Evolutionary conservation across 169 alveolate species (phyloP).

Genomic region (Cryptosporidium baileyi): DNA sequence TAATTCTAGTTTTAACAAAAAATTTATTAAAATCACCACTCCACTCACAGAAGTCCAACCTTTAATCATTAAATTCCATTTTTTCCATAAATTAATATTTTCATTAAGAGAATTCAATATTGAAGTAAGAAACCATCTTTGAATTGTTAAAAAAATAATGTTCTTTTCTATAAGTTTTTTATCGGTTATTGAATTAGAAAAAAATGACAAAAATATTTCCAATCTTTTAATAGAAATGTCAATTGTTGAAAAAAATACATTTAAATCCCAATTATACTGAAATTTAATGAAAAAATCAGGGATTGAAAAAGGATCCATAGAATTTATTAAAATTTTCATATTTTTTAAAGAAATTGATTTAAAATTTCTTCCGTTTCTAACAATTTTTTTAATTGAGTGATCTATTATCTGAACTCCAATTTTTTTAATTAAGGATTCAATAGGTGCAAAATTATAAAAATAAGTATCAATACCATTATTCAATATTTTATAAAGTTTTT

Average conservation of each 20-base stretch:
- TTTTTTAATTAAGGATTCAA: too few species aligned
- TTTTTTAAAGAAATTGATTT: neutral
- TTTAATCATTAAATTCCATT: conserved; percentile 8
- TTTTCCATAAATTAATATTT: neutral
- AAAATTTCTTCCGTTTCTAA: neutral
- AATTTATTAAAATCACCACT: neutral
- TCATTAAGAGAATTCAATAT: neutral
- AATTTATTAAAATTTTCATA: neutral
- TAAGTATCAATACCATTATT: too few species aligned
- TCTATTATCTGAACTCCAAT: too few species aligned
- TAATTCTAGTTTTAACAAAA: neutral
- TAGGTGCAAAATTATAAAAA: too few species aligned
- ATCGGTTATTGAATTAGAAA: too few species aligned
- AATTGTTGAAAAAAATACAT: too few species aligned
- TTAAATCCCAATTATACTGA: neutral
- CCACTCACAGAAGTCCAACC: neutral
- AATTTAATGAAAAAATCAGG: neutral
- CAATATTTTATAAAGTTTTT: too few species aligned
- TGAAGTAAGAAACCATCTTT: neutral
- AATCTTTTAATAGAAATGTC: too few species aligned
- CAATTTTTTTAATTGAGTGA: too few species aligned
- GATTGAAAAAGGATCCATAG: neutral
- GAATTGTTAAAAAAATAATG: neutral
- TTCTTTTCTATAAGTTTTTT: too few species aligned
- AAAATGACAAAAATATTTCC: too few species aligned